Evolutionary conservation across 352 stramenopile genomes (phyloP), one percentile per base, ranked within the genome.

Genomic region (Phytophthora quininea): DNA sequence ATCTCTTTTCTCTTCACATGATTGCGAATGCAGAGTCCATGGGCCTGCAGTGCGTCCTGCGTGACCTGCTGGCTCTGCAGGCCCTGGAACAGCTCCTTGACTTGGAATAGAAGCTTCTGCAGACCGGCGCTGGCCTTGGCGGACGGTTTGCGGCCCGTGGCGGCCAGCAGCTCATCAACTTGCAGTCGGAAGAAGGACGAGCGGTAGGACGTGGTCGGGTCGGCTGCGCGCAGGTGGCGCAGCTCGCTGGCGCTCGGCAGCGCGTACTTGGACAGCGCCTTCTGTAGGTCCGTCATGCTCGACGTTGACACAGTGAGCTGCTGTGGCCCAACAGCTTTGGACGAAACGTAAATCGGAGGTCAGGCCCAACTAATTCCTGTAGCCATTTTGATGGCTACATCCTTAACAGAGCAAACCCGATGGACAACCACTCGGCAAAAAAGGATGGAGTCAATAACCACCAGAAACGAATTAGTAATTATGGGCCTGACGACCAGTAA

Each of bases 111-210:
- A 45, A 95, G 79, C 50, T 69, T 68, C 45, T 96, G 85, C 19
- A 93, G 59, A 1, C 83, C 76, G 3, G 76, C 59, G 0, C 78
- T 50, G 4, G 71, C 66, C 54, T 86, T 90, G 59, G 76, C 69
- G 50, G 76, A 79, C 15, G 78, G 80, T 49, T 83, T 76, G 67
- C 71, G 74, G n/a, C 86, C 79, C 67, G 92, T 80, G 10, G 74
- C 76, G n/a, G 78, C 67, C 33, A 98, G 78, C 53, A 98, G 68
- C 73, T 97, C 83, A 49, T 96, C 87, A 27, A 96, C 80, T 59
- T 98, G 85, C 43, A 97, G 73, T 3, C 84, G 83, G 71, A 97
- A 89, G 46, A 96, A 93, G 50, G 90, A 97, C 50, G 80, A 83
- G 24, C 76, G 77, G 62, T 93, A 91, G 42, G 89, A 88, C 35